Evolutionary conservation across 805 yeast species (phyloP), one percentile per base, ranked within the genome.

Genomic region (Teunomyces aglyptinius): DNA sequence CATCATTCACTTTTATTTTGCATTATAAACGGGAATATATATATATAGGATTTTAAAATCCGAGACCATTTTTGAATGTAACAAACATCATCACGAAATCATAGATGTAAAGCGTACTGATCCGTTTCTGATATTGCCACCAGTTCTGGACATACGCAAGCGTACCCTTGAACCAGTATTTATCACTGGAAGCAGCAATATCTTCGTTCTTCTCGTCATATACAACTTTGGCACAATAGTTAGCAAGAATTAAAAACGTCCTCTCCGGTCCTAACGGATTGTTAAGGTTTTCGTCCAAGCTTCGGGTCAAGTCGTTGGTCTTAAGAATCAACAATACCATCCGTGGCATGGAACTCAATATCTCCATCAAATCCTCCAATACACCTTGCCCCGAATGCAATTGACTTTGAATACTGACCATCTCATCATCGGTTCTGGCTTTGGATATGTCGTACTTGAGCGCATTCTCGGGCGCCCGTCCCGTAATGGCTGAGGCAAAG

Each of bases 401-500:
- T 6, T 85, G 80, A 3, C 58, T 59, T 39, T 85, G 82, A 87
- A 94, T 91, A 24, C 70, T 74, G 4, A 65, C 70, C 32, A 86
- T 77, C 63, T 94, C 99, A 1, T 71, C 75, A 0, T 76, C 71
- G 16, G 79, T 67, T 44, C 97, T 75, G 0, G 66, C 60, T 11
- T 76, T 68, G 8, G 58, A 52, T 13, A 86, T 75, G 51, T 87
- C 85, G 44, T 85, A 82, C 51, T 77, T 76, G 44, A 86, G 60
- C 0, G 95, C 92, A 46, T 82, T 81, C 16, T 85, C 82, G 19
- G 86, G 87, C 56, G 91, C 95, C 48, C 99, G 74, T 1, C 99
- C 99, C 0, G 99, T 94, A 36, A 94, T 83, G 1, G 98, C 97
- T 1, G 96, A 90, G 1, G 95, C 87, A 61, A 94, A 86, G 10